phyloP scores from a whole-genome alignment of 495 filamentous ascomycete genomes.

The Annulohypoxylon bovei region DNA sequence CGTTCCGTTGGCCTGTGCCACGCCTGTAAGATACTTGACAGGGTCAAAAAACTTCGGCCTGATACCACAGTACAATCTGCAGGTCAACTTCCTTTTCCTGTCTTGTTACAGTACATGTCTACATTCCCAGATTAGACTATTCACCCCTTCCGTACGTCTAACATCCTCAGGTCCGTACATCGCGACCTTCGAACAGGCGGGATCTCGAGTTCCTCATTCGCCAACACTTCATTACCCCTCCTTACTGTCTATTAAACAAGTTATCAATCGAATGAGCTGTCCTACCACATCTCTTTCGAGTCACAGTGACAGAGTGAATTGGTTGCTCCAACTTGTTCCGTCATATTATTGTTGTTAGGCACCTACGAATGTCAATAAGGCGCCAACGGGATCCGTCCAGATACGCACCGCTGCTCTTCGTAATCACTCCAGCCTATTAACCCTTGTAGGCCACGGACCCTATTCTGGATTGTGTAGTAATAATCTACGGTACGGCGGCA shows the following conservation, averaged over 20 bases:
- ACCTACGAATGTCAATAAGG: conserved; percentile 34
- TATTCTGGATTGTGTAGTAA: conserved; percentile 24
- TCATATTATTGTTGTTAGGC: conserved; percentile 39
- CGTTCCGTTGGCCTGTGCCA: too few relatives aligned
- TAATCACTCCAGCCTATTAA: neutral
- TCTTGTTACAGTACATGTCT: conserved; percentile 13
- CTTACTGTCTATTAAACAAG: conserved; percentile 25
- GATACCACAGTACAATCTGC: too few relatives aligned
- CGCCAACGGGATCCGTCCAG: conserved; percentile 35
- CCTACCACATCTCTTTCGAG: conserved; percentile 25
- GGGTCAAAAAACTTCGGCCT: too few relatives aligned
- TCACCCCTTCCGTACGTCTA: conserved; percentile 33
- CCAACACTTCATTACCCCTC: conserved; percentile 27
- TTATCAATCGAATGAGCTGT: conserved; percentile 27
- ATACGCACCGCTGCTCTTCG: conserved; percentile 28
- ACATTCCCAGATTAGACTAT: conserved; percentile 22
- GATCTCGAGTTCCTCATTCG: conserved; percentile 31
- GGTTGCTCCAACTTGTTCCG: conserved; percentile 33
- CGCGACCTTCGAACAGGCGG: conserved; percentile 38
- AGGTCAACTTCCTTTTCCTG: conserved; percentile 25
- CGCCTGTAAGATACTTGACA: too few relatives aligned
- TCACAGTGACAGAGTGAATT: conserved; percentile 32
- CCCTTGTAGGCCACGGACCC: conserved; percentile 6
- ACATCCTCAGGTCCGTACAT: conserved; percentile 16
- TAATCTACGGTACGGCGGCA: conserved; percentile 25